These are phyloP conservation scores for Talaromyces marneffei DNA, from an alignment of 2,329 filamentous ascomycete species.

Conservation along the genomic window DNA sequence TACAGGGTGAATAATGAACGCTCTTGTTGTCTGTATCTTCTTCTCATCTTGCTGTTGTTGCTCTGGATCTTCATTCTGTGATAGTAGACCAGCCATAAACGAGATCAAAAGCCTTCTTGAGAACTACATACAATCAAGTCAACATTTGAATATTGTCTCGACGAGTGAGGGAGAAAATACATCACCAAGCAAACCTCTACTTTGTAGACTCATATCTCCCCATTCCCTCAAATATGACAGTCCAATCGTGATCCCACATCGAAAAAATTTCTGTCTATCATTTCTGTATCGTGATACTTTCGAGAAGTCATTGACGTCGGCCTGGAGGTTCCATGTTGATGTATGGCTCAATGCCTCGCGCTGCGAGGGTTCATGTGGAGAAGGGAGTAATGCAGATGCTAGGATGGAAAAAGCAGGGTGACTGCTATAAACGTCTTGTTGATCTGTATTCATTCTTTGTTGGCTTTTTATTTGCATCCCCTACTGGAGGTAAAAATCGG, in stretches of 20 bases:
- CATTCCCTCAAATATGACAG: slow-evolving; percentile 26
- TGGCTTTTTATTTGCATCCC: not conserved
- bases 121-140: not conserved
- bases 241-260: slow-evolving; percentile 27
- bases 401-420: slow-evolving; percentile 29
- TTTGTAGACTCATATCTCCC: slow-evolving; percentile 15
- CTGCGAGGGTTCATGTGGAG: not conserved
- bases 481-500: not conserved
- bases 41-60: not conserved
- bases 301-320: slow-evolving; percentile 18
- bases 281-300: slow-evolving; percentile 17
- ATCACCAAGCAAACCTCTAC: slow-evolving; percentile 26
- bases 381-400: slow-evolving; percentile 25
- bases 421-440: slow-evolving; percentile 20
- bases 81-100: not conserved
- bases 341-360: not conserved
- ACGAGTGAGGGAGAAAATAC: slow-evolving; percentile 15
- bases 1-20: slow-evolving; percentile 32
- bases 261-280: slow-evolving; percentile 20
- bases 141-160: not conserved
- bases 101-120: slow-evolving; percentile 1
- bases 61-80: not conserved
- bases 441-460: not conserved
- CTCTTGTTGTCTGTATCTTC: slow-evolving; percentile 13
- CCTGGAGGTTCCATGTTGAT: slow-evolving; percentile 23